phyloP scores from a whole-genome alignment of 768 basidiomycete species.

The Exidia glandulosa region DNA sequence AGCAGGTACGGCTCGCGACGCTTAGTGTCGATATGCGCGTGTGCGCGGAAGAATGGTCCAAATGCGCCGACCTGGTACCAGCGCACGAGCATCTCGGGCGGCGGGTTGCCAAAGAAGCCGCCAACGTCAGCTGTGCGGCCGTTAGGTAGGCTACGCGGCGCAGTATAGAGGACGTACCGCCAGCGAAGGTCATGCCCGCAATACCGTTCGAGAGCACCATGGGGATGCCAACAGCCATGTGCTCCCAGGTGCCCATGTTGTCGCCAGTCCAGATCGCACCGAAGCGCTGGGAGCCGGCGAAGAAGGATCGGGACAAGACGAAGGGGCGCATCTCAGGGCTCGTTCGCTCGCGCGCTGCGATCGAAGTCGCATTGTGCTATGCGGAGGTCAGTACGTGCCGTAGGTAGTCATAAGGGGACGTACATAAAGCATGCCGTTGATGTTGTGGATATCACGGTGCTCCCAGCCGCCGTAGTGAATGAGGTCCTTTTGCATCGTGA shows the following conservation, averaged over 20 bases:
- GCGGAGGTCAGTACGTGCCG: not conserved
- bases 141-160: not conserved
- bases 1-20: conserved; percentile 90
- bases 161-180: conserved; percentile 46
- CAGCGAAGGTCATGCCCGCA: conserved; percentile 83
- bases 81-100: conserved; percentile 85
- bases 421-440: conserved; percentile 84
- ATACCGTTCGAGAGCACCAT: conserved; percentile 87
- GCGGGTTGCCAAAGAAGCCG: conserved; percentile 97
- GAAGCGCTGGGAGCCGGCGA: conserved; percentile 87
- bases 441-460: conserved; percentile 93
- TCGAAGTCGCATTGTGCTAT: conserved; percentile 74
- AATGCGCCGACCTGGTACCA: conserved; percentile 97
- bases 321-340: conserved; percentile 77
- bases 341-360: conserved; percentile 68
- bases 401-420: conserved; percentile 8
- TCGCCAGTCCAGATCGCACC: conserved; percentile 99
- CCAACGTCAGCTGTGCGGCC: conserved; percentile 80
- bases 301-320: conserved; percentile 92
- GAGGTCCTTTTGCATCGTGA: conserved; percentile 64
- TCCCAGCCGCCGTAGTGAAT: conserved; percentile 95
- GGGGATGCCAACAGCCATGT: conserved; percentile 86
- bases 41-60: conserved; percentile 96
- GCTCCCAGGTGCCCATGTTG: conserved; percentile 95
- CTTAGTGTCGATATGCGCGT: conserved; percentile 96